phyloP scores from a whole-genome alignment of 2,329 filamentous ascomycete species.

The Sarocladiaceae sp. region DNA sequence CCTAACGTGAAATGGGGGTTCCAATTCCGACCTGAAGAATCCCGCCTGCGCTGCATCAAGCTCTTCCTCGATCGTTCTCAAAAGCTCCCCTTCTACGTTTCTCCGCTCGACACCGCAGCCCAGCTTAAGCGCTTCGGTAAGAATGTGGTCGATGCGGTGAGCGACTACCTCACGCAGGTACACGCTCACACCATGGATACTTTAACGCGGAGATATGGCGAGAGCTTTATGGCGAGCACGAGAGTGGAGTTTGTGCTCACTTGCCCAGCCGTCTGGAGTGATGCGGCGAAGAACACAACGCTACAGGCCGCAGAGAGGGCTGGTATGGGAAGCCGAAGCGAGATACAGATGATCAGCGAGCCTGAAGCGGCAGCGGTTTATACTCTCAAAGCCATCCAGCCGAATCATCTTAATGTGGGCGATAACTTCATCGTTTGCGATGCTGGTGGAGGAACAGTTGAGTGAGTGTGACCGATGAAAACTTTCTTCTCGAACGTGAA shows the following conservation, averaged over 20 bases:
- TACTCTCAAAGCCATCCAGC: constrained; percentile 74
- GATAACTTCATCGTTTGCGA: constrained; percentile 62
- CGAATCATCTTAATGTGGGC: constrained; percentile 66
- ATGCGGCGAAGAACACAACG: constrained; percentile 80
- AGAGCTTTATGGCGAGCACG: constrained; percentile 72
- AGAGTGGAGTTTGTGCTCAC: constrained; percentile 77
- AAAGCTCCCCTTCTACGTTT: constrained; percentile 77
- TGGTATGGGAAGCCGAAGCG: constrained; percentile 67
- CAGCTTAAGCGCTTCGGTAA: constrained; percentile 72
- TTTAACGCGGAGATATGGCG: constrained; percentile 68
- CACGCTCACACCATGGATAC: constrained; percentile 77
- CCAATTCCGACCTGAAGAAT: constrained; percentile 74
- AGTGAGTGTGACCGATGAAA: constrained; percentile 53
- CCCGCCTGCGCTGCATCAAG: constrained; percentile 76
- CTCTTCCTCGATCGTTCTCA: constrained; percentile 77
- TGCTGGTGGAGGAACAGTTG: constrained; percentile 62
- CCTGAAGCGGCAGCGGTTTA: constrained; percentile 78
- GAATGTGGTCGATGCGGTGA: constrained; percentile 74
- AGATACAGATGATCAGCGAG: constrained; percentile 76
- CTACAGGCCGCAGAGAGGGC: constrained; percentile 72
- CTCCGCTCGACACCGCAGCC: constrained; percentile 70
- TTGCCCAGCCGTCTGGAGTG: constrained; percentile 80
- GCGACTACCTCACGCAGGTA: constrained; percentile 74
- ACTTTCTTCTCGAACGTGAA: no score
- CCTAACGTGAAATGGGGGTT: constrained; percentile 72